A percentile compares a stretch with the other conserved stretches of the same genome.
These are phyloP conservation scores for Calonectria multiphialidica DNA, from an alignment of 2,329 filamentous ascomycete genomes.

Conservation along the genomic window DNA sequence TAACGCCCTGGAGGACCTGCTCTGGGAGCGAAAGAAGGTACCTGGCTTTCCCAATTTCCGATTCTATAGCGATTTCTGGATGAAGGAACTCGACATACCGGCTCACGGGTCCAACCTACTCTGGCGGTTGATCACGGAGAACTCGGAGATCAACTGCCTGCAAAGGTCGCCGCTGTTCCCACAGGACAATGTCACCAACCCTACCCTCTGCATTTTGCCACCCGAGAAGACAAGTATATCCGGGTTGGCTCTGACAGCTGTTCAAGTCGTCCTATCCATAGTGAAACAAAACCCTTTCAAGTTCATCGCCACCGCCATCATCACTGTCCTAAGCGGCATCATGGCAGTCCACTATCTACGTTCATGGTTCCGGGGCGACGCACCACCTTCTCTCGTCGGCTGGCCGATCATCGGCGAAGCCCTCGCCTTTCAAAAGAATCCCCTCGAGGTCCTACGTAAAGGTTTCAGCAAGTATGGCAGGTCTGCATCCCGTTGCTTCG, in stretches of 20 bases:
- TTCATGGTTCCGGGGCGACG: not conserved
- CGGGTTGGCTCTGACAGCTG: not conserved
- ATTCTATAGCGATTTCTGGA: not conserved
- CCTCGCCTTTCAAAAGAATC: not conserved
- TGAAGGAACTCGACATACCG: not conserved
- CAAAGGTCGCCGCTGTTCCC: not conserved
- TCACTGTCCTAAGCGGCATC: not conserved
- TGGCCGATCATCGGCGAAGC: not conserved
- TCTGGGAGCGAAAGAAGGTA: not conserved
- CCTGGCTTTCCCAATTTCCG: not conserved
- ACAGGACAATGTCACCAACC: not conserved
- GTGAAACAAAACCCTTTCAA: not conserved
- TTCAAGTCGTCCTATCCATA: not conserved
- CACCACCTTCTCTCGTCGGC: not conserved
- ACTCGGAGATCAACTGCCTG: not conserved
- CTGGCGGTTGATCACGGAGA: not conserved
- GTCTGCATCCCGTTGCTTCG: not conserved
- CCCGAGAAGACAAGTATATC: not conserved
- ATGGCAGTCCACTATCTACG: not conserved
- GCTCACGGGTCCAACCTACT: not conserved
- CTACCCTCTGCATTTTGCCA: not conserved
- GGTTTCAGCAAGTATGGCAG: not conserved
- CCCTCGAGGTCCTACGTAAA: not conserved
- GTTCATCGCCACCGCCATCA: not conserved
- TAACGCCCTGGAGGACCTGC: not conserved